phyloP scores from a whole-genome alignment of 495 filamentous ascomycete species.

The Penicillium bialowiezense region DNA sequence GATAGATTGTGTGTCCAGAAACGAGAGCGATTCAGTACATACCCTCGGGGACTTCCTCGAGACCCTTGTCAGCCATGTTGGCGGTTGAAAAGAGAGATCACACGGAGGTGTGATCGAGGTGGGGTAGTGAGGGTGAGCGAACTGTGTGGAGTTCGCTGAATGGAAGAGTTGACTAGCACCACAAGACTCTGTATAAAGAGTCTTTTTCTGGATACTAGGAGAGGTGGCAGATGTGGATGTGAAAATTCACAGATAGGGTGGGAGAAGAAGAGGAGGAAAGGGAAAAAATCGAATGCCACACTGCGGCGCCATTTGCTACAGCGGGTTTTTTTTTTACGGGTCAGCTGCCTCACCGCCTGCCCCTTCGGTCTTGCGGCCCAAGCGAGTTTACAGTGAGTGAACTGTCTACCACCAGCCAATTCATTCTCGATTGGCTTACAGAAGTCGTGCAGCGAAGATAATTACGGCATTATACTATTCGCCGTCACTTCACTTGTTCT shows the following conservation, averaged over 20 bases:
- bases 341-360: conserved; percentile 22
- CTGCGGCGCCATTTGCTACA: conserved; percentile 24
- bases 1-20: neutral
- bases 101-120: conserved; percentile 62
- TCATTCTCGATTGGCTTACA: neutral
- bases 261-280: conserved; percentile 36
- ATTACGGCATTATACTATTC: neutral
- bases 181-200: conserved; percentile 37
- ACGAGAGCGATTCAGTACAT: conserved; percentile 32
- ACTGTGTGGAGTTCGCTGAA: conserved; percentile 27
- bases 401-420: neutral
- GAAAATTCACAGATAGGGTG: conserved; percentile 32
- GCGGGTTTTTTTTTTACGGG: conserved; percentile 38
- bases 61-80: conserved; percentile 97
- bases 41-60: conserved; percentile 94
- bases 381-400: conserved; percentile 6
- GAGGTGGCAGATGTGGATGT: conserved; percentile 25
- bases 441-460: neutral
- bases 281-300: conserved; percentile 27
- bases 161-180: conserved; percentile 33
- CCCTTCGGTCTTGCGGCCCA: neutral
- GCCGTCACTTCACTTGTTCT: neutral
- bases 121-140: conserved; percentile 43
- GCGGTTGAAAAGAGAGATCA: conserved; percentile 65
- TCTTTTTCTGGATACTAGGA: conserved; percentile 29